phyloP scores from a whole-genome alignment of 176 grass and related monocot genomes.

The Thalia dealbata region DNA sequence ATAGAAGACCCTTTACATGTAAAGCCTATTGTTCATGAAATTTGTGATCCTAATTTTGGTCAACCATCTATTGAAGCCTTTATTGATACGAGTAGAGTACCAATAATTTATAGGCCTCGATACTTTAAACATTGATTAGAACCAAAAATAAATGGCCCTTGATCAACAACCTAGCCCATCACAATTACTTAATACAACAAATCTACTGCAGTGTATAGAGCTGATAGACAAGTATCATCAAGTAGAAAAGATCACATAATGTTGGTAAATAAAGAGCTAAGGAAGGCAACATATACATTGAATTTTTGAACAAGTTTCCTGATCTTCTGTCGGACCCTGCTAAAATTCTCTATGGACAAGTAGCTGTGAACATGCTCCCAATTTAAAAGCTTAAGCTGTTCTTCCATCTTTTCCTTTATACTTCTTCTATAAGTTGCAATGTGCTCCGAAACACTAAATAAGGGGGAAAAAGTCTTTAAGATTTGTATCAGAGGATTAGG shows the following conservation, averaged over 20 bases:
- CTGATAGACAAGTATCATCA: neutral
- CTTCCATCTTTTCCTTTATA: constrained; percentile 70
- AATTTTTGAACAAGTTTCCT: constrained; percentile 59
- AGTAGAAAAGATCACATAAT: neutral
- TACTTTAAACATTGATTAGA: too few relatives aligned
- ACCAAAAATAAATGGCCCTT: too few relatives aligned
- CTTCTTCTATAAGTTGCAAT: constrained; percentile 47
- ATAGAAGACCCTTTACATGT: too few relatives aligned
- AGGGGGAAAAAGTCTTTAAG: neutral
- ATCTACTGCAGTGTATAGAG: neutral
- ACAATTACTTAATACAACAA: neutral
- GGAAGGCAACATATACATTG: constrained; percentile 39
- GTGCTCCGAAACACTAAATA: constrained; percentile 47
- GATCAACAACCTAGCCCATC: too few relatives aligned
- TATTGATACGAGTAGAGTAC: neutral
- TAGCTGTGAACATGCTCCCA: constrained; percentile 65
- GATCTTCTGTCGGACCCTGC: constrained; percentile 54
- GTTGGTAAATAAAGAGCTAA: neutral
- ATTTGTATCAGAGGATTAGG: constrained; percentile 13
- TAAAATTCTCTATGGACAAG: constrained; percentile 73
- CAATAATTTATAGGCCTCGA: too few relatives aligned
- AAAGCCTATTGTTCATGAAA: too few relatives aligned
- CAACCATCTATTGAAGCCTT: too few relatives aligned
- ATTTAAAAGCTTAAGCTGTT: constrained; percentile 61
- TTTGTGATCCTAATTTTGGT: too few relatives aligned